phyloP scores from a whole-genome alignment of 768 basidiomycete genomes.

The Dioszegia crocea region DNA sequence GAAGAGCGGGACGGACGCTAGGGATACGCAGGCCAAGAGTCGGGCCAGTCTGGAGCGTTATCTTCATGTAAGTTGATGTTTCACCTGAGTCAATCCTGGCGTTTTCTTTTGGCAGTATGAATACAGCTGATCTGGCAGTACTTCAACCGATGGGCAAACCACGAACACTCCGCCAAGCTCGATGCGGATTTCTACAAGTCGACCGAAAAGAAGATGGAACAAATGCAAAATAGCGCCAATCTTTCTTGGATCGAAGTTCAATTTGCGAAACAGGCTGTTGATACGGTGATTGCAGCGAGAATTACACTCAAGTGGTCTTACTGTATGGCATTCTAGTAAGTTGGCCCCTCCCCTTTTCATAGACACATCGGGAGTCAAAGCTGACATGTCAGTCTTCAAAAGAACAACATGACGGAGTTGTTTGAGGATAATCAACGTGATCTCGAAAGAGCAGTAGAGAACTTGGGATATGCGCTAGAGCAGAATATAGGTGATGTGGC shows the following conservation, averaged over 20 bases:
- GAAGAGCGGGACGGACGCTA: slow-evolving; percentile 73
- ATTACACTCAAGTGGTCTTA: slow-evolving; percentile 99
- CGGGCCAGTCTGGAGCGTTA: slow-evolving; percentile 91
- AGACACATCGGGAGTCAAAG: neutral
- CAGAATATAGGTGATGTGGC: slow-evolving; percentile 76
- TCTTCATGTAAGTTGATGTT: slow-evolving; percentile 67
- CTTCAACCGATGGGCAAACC: slow-evolving; percentile 99
- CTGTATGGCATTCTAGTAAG: slow-evolving; percentile 90
- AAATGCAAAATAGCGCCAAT: slow-evolving; percentile 88
- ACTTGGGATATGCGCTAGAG: slow-evolving; percentile 87
- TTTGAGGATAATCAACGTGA: slow-evolving; percentile 98
- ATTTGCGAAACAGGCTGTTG: slow-evolving; percentile 98
- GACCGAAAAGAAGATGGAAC: slow-evolving; percentile 99
- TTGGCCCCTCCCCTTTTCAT: neutral
- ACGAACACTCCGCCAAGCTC: slow-evolving; percentile 97
- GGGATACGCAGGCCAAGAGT: slow-evolving; percentile 84
- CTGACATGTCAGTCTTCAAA: slow-evolving; percentile 57
- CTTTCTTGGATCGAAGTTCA: slow-evolving; percentile 98
- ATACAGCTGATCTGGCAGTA: slow-evolving; percentile 58
- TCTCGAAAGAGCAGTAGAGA: slow-evolving; percentile 90
- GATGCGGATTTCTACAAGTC: slow-evolving; percentile 85
- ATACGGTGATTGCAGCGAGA: slow-evolving; percentile 80
- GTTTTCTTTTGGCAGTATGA: neutral
- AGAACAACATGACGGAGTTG: slow-evolving; percentile 85
- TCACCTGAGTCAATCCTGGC: no score